A percentile compares a stretch with the other conserved stretches of the same genome.
phyloP scores from a whole-genome alignment of 495 filamentous ascomycete species.

The Penicillium ochrochloron region DNA sequence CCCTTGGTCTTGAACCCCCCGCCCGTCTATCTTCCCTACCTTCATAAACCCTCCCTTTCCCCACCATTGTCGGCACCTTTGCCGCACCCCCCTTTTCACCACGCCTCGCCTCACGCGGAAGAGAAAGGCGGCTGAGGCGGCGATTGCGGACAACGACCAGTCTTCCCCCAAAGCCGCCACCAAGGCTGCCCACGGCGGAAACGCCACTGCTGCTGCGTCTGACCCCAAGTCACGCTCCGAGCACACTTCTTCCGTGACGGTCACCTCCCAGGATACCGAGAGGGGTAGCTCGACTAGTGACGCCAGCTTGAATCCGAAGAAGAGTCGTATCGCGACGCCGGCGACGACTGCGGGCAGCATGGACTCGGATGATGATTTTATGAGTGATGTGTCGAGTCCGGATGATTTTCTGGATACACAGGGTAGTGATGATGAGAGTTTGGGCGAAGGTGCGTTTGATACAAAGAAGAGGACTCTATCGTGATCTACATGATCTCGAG shows the following conservation, averaged over 20 bases:
- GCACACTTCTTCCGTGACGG: constrained; percentile 12
- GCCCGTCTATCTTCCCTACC: constrained; percentile 7
- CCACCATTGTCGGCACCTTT: constrained; percentile 19
- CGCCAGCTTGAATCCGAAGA: constrained; percentile 13
- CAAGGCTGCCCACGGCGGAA: constrained; percentile 37
- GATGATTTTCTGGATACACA: constrained; percentile 68
- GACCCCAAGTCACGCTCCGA: constrained; percentile 21
- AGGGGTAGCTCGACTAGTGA: constrained; percentile 15
- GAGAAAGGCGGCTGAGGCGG: constrained; percentile 88
- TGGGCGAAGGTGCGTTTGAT: constrained; percentile 75
- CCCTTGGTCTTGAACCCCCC: constrained; percentile 9
- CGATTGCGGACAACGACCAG: constrained; percentile 55
- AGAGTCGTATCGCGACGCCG: constrained; percentile 47
- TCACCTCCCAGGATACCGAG: constrained; percentile 17
- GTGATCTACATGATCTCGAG: neutral
- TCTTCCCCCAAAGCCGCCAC: constrained; percentile 40
- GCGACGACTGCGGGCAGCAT: constrained; percentile 60
- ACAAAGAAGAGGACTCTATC: neutral
- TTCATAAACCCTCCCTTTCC: neutral
- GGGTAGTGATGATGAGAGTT: constrained; percentile 78
- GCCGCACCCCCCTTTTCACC: constrained; percentile 47
- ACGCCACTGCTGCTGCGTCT: constrained; percentile 32
- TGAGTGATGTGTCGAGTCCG: constrained; percentile 81
- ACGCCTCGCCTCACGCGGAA: constrained; percentile 78
- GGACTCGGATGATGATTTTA: constrained; percentile 97